A percentile compares a stretch with the other conserved stretches of the same genome.
These are phyloP conservation scores for Pyropia yezoensis DNA, from an alignment of 23 red algal genomes.

Conservation along the genomic window DNA sequence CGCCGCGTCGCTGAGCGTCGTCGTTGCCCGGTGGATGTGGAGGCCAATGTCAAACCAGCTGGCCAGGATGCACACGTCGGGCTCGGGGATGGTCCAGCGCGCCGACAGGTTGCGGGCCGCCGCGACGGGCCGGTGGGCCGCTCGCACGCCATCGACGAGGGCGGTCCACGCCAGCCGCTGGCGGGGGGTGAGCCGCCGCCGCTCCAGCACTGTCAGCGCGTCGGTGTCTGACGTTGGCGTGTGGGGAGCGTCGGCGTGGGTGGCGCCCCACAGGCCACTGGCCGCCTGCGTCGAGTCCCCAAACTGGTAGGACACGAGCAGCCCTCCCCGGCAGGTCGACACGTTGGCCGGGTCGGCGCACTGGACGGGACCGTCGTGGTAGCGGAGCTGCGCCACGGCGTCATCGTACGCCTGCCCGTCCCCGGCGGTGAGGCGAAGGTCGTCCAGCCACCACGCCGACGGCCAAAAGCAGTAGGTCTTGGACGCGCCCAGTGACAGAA, in stretches of 20 bases:
- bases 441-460: conserved; percentile 36
- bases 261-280: conserved; percentile 4
- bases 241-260: conserved; percentile 9
- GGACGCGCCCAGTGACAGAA: conserved; percentile 1
- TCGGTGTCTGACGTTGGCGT: conserved; percentile 21
- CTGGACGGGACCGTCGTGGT: conserved; percentile 40
- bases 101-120: not conserved
- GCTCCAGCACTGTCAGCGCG: not conserved
- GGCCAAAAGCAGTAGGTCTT: conserved; percentile 54
- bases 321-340: conserved; percentile 10
- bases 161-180: conserved; percentile 15
- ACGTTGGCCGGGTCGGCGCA: conserved; percentile 6
- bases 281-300: conserved; percentile 3
- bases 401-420: not conserved
- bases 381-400: conserved; percentile 5
- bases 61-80: conserved; percentile 16
- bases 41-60: conserved; percentile 13
- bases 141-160: not conserved
- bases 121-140: not conserved
- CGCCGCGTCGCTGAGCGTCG: too few species aligned
- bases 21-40: conserved; percentile 1
- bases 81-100: not conserved
- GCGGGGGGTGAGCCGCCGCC: conserved; percentile 8
- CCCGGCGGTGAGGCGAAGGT: conserved; percentile 9
- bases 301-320: conserved; percentile 20